Base-by-base conservation (phyloP, 805 yeast genomes). In the Debaryomyces tyrocola region DNA sequence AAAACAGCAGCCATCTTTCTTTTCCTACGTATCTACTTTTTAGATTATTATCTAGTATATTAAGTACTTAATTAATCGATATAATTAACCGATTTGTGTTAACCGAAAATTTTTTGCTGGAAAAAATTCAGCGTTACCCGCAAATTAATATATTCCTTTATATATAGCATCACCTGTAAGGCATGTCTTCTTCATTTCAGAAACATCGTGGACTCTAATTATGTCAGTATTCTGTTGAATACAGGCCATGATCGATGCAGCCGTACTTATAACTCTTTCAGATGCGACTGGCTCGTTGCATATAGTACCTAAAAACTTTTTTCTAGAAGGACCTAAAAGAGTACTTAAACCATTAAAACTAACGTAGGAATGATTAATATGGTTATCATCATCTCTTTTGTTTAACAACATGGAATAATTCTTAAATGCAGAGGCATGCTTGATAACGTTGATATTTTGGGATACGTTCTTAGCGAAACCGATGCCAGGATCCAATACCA, bases 401-500 rank as follows among this genome's bases (percentile, higher is more conserved):
- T 59, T 56, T 7, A 52, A 44, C 27, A 55, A 45, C 6, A 57
- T 55, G 1, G 82, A 68, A 55, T 82, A 85, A 27, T 69, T 64
- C 59, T 84, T 84, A 57, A 73, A 56, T 72, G 63, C 27, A 50
- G 55, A 41, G 66, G 78, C 49, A 74, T 80, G 73, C 49, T 81
- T 77, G 24, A 94, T 74, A 1, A 90, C 56, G 18, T 75, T 75
- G 28, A 91, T 53, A 62, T 91, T 92, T 58, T 91, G 96, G 6
- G 61, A 53, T n/a, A 77, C 56, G 44, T 75, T 77, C 63, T 94
- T 94, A n/a, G 98, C 97, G 66, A 94, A 94, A 1, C 99, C 99
- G 36, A 94, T 67, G 2, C 99, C 99, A 0, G 99, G 99, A 62
- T 94, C 99, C 4, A 90, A 58, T 14, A 94, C 82, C 3, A 94